Evolutionary conservation across 2,329 filamentous ascomycete genomes (phyloP).

Genomic region (Exophiala viscosa): DNA sequence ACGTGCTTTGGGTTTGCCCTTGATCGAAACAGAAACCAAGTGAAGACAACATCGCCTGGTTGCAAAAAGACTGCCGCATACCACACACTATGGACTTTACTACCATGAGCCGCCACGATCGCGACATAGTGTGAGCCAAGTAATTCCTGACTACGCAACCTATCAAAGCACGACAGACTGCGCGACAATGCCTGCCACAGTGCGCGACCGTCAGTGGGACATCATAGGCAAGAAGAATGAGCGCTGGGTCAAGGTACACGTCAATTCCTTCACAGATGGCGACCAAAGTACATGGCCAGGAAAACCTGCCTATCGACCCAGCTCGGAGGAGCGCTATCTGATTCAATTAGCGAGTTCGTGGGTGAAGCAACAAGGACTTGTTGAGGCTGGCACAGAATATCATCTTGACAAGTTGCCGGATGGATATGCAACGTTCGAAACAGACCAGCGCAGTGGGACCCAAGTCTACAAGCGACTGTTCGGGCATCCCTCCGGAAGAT

Average conservation of each 20-base stretch:
- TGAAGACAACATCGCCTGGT: too few species aligned
- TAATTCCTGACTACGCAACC: too few species aligned
- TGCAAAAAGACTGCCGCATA: too few species aligned
- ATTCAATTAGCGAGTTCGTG: slow-evolving; percentile 47
- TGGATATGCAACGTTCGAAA: slow-evolving; percentile 53
- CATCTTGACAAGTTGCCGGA: slow-evolving; percentile 51
- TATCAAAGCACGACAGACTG: not conserved
- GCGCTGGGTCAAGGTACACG: slow-evolving; percentile 12
- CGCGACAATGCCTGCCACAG: not conserved
- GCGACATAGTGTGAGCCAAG: too few species aligned
- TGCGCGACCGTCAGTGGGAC: not conserved
- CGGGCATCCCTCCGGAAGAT: slow-evolving; percentile 51
- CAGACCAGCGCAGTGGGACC: slow-evolving; percentile 39
- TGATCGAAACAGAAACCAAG: too few species aligned
- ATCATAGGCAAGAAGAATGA: slow-evolving; percentile 15
- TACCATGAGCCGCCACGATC: too few species aligned
- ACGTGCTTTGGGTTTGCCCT: too few species aligned
- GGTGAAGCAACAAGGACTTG: slow-evolving; percentile 41
- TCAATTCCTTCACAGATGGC: slow-evolving; percentile 38
- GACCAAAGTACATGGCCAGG: slow-evolving; percentile 35
- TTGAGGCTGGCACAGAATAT: slow-evolving; percentile 43
- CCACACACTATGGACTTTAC: too few species aligned
- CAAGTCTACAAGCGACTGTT: slow-evolving; percentile 55
- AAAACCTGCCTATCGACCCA: slow-evolving; percentile 31
- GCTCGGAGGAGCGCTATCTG: slow-evolving; percentile 45